A percentile compares a stretch with the other conserved stretches of the same genome.
Evolutionary conservation across 768 basidiomycete genomes (phyloP).

Genomic region (Phylloporus arenicola): DNA sequence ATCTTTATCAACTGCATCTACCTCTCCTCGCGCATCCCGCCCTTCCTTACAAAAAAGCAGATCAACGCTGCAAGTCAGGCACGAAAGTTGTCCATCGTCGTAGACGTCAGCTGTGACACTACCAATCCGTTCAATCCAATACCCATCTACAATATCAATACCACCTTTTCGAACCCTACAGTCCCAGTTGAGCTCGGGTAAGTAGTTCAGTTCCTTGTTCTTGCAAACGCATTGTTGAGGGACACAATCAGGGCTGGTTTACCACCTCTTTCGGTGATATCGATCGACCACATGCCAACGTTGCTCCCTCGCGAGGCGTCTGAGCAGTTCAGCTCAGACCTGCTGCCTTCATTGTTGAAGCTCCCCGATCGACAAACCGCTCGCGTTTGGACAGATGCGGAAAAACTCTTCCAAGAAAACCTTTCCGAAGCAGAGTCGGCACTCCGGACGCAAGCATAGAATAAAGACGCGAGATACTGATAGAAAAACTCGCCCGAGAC

Average conservation of each 20-base stretch:
- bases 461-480: background rate
- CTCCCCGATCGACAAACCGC: constrained; percentile 63
- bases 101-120: constrained; percentile 98
- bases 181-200: constrained; percentile 80
- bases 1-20: constrained; percentile 99
- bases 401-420: constrained; percentile 73
- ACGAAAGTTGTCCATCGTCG: constrained; percentile 74
- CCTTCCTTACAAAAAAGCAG: constrained; percentile 71
- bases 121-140: constrained; percentile 98
- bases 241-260: constrained; percentile 44
- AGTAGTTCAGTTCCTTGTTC: constrained; percentile 27
- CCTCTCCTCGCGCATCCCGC: constrained; percentile 76
- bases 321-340: constrained; percentile 88
- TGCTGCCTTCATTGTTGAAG: constrained; percentile 77
- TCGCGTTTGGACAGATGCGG: constrained; percentile 85
- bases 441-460: background rate
- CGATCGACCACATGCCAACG: constrained; percentile 96
- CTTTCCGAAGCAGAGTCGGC: constrained; percentile 43
- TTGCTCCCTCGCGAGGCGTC: constrained; percentile 93
- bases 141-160: constrained; percentile 91
- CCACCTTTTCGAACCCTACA: constrained; percentile 88
- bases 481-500: background rate
- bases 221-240: constrained; percentile 2
- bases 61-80: constrained; percentile 65
- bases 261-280: constrained; percentile 76